A percentile compares a stretch with the other conserved stretches of the same genome.
Conservation (phyloP, 495 filamentous ascomycete genomes). For the Penicillium lagena region DNA sequence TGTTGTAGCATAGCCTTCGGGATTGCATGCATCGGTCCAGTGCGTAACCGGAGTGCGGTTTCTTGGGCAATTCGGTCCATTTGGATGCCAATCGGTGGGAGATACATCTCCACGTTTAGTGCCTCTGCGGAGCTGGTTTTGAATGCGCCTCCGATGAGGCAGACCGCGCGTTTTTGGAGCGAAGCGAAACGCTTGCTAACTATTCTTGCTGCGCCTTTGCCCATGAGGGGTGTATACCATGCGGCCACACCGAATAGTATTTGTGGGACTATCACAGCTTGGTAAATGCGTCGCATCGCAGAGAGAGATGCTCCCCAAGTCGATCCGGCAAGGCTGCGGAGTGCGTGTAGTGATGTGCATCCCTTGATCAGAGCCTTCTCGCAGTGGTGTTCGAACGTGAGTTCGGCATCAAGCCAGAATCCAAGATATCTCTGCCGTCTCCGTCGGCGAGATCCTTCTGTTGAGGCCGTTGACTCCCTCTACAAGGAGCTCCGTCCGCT, state of each 20-base stretch:
- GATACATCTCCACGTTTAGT: constrained; percentile 2
- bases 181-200: neutral
- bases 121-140: constrained; percentile 5
- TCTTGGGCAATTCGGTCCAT: constrained; percentile 2
- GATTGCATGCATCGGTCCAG: neutral
- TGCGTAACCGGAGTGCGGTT: constrained; percentile 3
- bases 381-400: too few relatives aligned
- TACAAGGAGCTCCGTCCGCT: too few relatives aligned
- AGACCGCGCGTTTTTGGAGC: constrained; percentile 2
- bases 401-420: too few relatives aligned
- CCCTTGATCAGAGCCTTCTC: constrained; percentile 1
- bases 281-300: neutral
- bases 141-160: constrained; percentile 8
- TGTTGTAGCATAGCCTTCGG: neutral
- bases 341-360: neutral
- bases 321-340: constrained; percentile 2
- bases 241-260: neutral
- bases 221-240: neutral
- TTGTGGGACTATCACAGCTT: neutral
- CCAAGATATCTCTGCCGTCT: too few relatives aligned
- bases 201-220: neutral
- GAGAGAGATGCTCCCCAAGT: constrained; percentile 1
- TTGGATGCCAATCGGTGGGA: constrained; percentile 4
- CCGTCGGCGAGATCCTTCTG: too few relatives aligned
- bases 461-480: too few relatives aligned